Percentiles rank a stretch among this genome's conserved stretches.
phyloP scores from a whole-genome alignment of 345 rosid genomes.

The Heritiera fomes region DNA sequence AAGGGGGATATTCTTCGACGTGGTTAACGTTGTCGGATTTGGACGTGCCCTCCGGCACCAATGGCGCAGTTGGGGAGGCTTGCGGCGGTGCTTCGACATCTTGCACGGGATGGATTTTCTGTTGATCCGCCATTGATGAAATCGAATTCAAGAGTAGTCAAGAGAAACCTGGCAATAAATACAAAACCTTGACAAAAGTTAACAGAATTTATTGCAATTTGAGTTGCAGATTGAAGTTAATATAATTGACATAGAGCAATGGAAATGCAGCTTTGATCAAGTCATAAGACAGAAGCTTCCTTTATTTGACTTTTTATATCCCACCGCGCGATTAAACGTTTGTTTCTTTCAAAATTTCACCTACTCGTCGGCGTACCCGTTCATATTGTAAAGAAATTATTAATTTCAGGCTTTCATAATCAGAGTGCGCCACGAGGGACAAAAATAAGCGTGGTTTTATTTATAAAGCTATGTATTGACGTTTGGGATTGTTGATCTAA shows the following conservation, averaged over 20 bases:
- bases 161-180: too few species aligned
- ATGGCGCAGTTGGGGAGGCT: conserved; percentile 47
- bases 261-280: background rate
- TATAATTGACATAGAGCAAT: background rate
- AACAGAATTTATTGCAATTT: background rate
- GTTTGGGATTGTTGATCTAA: background rate
- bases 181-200: background rate
- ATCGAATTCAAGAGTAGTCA: background rate
- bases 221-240: background rate
- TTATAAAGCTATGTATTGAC: background rate
- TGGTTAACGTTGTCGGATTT: conserved; percentile 54
- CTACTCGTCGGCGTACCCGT: background rate
- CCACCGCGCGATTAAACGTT: background rate
- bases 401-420: background rate
- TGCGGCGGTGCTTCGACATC: conserved; percentile 53
- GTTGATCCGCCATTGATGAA: conserved; percentile 52
- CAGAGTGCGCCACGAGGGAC: background rate
- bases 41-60: conserved; percentile 46
- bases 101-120: conserved; percentile 59
- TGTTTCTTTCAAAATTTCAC: conserved; percentile 2
- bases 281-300: conserved; percentile 19
- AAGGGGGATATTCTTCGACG: conserved; percentile 30
- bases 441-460: background rate
- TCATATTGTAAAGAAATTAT: background rate
- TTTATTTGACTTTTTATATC: conserved; percentile 14